Evolutionary conservation across 768 basidiomycete species (phyloP).

Genomic region (Clavaria fumosa): DNA sequence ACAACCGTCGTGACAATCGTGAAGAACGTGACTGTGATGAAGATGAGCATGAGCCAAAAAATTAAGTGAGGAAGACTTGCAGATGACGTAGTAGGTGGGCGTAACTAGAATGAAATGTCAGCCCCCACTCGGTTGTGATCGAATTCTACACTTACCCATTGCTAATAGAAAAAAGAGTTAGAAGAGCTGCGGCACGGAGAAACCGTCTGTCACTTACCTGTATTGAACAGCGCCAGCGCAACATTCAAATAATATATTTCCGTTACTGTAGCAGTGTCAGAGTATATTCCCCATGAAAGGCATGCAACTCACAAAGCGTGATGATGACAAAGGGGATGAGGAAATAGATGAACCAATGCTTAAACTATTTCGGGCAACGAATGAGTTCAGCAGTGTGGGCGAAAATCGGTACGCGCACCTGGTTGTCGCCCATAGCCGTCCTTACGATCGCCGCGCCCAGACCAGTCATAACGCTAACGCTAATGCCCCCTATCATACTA

Average conservation of each 20-base stretch:
- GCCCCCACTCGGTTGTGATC: too few species aligned
- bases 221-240: conserved; percentile 91
- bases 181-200: too few species aligned
- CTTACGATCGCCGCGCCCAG: conserved; percentile 85
- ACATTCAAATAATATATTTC: conserved; percentile 95
- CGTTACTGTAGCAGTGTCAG: conserved; percentile 33
- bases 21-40: conserved; percentile 54
- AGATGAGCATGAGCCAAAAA: conserved; percentile 1
- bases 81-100: conserved; percentile 77
- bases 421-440: conserved; percentile 58
- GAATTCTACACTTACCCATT: conserved; percentile 39
- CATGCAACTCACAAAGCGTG: conserved; percentile 48
- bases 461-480: conserved; percentile 88
- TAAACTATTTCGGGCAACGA: conserved; percentile 43
- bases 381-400: not conserved
- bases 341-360: conserved; percentile 85
- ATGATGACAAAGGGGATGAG: conserved; percentile 67
- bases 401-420: conserved; percentile 30
- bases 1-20: conserved; percentile 76
- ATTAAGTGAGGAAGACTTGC: conserved; percentile 24
- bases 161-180: conserved; percentile 26
- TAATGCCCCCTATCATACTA: conserved; percentile 92
- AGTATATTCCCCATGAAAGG: conserved; percentile 7
- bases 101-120: conserved; percentile 57
- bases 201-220: too few species aligned